Conservation (phyloP, 2,329 filamentous ascomycete species). For the Cryphonectria carpinicola region DNA sequence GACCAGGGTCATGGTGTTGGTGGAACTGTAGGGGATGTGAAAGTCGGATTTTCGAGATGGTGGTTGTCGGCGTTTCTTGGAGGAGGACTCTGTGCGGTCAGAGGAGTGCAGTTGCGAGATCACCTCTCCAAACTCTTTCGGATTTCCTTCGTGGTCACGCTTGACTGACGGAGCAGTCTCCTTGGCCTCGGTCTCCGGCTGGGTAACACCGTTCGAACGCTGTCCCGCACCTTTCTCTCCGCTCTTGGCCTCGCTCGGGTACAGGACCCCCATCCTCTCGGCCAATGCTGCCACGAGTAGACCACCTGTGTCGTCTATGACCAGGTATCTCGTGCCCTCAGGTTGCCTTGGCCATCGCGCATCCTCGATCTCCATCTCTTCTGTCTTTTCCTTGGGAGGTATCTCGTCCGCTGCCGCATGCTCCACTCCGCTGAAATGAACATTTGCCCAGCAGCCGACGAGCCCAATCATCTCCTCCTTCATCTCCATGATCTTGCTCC, state of each 20-base stretch:
- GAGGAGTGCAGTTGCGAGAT: slow-evolving; percentile 17
- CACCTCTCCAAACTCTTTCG: slow-evolving; percentile 19
- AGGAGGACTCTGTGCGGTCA: slow-evolving; percentile 25
- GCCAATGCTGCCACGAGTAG: slow-evolving; percentile 82
- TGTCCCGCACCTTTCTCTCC: slow-evolving; percentile 15
- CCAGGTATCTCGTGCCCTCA: slow-evolving; percentile 67
- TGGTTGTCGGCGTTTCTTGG: slow-evolving; percentile 35
- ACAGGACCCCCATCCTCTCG: slow-evolving; percentile 84
- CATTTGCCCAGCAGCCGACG: slow-evolving; percentile 86
- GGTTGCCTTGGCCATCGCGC: slow-evolving; percentile 32
- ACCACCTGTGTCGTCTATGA: slow-evolving; percentile 86
- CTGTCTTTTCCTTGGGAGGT: slow-evolving; percentile 31
- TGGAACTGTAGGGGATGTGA: slow-evolving; percentile 67
- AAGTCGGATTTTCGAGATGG: slow-evolving; percentile 47
- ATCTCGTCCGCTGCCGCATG: slow-evolving; percentile 21
- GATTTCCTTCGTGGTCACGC: slow-evolving; percentile 20
- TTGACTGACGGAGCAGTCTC: slow-evolving; percentile 17
- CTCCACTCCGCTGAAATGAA: slow-evolving; percentile 67
- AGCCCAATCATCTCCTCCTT: slow-evolving; percentile 82
- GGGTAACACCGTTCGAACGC: neutral
- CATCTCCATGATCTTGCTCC: slow-evolving; percentile 80
- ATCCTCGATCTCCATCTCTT: slow-evolving; percentile 34
- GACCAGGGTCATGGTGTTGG: slow-evolving; percentile 79
- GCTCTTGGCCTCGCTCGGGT: slow-evolving; percentile 44
- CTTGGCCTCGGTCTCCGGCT: neutral